Evolutionary conservation across 2,329 filamentous ascomycete genomes (phyloP), one percentile per base, ranked within the genome.

Genomic region (Alternaria brassicae): DNA sequence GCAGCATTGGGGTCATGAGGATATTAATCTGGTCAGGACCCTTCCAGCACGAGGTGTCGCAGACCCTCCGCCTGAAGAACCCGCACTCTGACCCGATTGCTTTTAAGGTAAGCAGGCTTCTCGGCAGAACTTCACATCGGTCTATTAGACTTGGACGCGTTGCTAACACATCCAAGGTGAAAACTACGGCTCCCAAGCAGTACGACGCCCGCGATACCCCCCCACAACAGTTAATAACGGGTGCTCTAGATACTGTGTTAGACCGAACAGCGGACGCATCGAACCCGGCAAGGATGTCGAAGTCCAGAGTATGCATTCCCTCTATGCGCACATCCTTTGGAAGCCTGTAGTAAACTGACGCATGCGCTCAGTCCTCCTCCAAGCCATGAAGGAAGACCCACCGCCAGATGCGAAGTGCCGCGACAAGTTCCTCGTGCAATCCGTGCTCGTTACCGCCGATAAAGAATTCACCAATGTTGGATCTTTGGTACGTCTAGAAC

Each of bases 131-230:
- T 1, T 32, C 21, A 27, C 4, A 10, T 15, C 4, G 6, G 8
- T n/a, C 7, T 8, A 9, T 15, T 3, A 13, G 12, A 36, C 10
- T 32, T 17, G 45, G 40, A 34, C 53, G 39, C 13, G 25, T 42
- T 36, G 52, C 56, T 70, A 50, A 72, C 67, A 54, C 44, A 28
- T 36, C 40, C 32, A 71, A 97, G 93, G 95, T 99, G 80, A 99
- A 99, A 88, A 99, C 95, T 48, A 99, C 95, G 64, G 95, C 95
- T 49, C 95, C 95, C 32, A 98, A 98, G 83, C 95, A 98, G 94
- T 99, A 91, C 76, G 90, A 80, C 49, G 56, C 58, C 60, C 19
- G 56, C 58, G 41, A 54, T 65, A 65, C 58, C 63, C 61, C 39
- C 53, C 56, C 52, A 65, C 66, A 45, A 36, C 58, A 32, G 56